A percentile compares a stretch with the other conserved stretches of the same genome.
phyloP scores from a whole-genome alignment of 1,139 yeast genomes.

The Kodamaea plutei region DNA sequence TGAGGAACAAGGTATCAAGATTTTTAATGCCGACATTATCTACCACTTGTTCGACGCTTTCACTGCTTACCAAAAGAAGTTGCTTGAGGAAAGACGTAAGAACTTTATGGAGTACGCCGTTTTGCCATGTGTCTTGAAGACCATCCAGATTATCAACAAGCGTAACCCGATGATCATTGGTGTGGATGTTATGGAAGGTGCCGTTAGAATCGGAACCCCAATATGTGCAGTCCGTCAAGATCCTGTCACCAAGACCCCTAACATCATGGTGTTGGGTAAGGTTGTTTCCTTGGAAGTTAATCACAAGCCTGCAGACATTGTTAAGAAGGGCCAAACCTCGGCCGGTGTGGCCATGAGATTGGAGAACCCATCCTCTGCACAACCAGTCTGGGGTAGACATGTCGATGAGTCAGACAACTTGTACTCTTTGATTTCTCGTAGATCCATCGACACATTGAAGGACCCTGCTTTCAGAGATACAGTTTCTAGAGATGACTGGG shows the following conservation, averaged over 20 bases:
- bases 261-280: constrained; percentile 72
- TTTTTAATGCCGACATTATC: constrained; percentile 93
- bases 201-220: constrained; percentile 88
- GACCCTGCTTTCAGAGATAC: constrained; percentile 96
- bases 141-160: constrained; percentile 94
- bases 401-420: constrained; percentile 88
- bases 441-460: constrained; percentile 92
- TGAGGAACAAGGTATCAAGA: constrained; percentile 82
- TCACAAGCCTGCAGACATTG: constrained; percentile 75
- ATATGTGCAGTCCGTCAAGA: constrained; percentile 90
- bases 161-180: constrained; percentile 99
- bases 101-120: constrained; percentile 86
- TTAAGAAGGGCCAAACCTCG: constrained; percentile 90
- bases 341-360: constrained; percentile 99
- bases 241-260: constrained; percentile 76
- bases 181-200: constrained; percentile 93
- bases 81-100: constrained; percentile 85
- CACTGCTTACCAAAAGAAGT: constrained; percentile 83
- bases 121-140: constrained; percentile 92
- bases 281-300: constrained; percentile 90
- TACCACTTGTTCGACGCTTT: constrained; percentile 95
- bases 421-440: constrained; percentile 84
- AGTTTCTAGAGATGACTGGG: constrained; percentile 94
- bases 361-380: constrained; percentile 86
- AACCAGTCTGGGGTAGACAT: constrained; percentile 99